phyloP scores from a whole-genome alignment of 2,329 filamentous ascomycete species.

The Pseudocercospora musae region DNA sequence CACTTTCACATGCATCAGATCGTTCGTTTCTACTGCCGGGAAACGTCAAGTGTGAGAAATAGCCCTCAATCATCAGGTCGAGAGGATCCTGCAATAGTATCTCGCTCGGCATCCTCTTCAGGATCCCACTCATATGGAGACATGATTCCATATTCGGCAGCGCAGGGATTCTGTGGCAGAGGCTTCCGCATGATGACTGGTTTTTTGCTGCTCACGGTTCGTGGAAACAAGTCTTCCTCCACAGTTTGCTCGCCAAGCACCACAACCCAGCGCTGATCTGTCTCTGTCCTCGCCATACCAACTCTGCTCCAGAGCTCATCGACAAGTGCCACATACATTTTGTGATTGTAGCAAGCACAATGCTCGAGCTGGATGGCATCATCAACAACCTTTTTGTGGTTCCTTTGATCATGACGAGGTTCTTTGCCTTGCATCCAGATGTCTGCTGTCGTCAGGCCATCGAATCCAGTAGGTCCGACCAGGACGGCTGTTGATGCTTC shows the following conservation, averaged over 20 bases:
- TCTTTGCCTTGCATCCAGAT: constrained; percentile 5
- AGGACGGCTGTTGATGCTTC: constrained; percentile 4
- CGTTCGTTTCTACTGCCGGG: neutral
- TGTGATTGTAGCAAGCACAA: constrained; percentile 6
- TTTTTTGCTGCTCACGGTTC: neutral
- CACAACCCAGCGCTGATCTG: constrained; percentile 14
- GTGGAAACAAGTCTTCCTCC: neutral
- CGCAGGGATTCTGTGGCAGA: neutral
- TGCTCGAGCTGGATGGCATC: neutral
- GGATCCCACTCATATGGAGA: neutral
- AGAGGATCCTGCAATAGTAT: neutral
- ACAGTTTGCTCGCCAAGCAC: neutral
- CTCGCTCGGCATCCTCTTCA: neutral
- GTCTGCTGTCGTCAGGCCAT: constrained; percentile 6
- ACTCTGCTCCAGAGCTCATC: constrained; percentile 8
- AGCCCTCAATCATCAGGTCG: neutral
- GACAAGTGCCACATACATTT: constrained; percentile 12
- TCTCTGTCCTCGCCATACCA: constrained; percentile 12
- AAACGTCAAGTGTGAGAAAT: neutral
- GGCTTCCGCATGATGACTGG: neutral
- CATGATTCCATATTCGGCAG: neutral
- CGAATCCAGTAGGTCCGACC: constrained; percentile 8
- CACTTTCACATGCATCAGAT: neutral
- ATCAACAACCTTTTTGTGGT: neutral
- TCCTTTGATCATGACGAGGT: constrained; percentile 3